Evolutionary conservation across 1,284 basidiomycete genomes (phyloP).

Genomic region (Puccinia hordei): DNA sequence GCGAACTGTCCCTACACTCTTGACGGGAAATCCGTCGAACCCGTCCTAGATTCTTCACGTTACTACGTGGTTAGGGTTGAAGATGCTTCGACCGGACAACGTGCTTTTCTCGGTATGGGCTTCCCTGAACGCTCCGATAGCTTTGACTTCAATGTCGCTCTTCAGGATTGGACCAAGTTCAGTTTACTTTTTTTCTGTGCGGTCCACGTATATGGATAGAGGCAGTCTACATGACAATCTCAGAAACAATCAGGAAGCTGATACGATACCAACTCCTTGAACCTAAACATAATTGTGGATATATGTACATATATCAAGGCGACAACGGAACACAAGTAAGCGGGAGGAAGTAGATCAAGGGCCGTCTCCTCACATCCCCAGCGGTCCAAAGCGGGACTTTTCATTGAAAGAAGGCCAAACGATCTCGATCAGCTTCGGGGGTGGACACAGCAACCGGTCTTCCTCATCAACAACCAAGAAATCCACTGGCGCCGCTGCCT

Average conservation of each 20-base stretch:
- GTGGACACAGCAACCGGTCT: constrained; percentile 57
- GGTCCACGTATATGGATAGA: background rate
- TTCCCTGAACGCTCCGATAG: constrained; percentile 87
- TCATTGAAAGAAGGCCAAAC: constrained; percentile 95
- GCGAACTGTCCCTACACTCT: constrained; percentile 86
- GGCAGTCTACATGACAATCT: background rate
- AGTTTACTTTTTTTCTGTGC: constrained; percentile 52
- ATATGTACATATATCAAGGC: background rate
- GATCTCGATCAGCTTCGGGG: constrained; percentile 86
- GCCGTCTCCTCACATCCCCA: constrained; percentile 62
- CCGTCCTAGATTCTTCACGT: constrained; percentile 90
- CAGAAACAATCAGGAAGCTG: background rate
- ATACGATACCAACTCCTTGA: constrained; percentile 52
- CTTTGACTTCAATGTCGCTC: constrained; percentile 91
- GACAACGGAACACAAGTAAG: constrained; percentile 1
- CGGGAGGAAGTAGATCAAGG: constrained; percentile 49
- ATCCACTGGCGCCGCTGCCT: background rate
- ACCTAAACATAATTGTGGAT: background rate
- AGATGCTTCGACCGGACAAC: constrained; percentile 70
- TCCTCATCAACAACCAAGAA: constrained; percentile 12
- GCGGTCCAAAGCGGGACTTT: constrained; percentile 88
- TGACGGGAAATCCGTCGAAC: constrained; percentile 78
- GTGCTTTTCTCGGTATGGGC: constrained; percentile 91
- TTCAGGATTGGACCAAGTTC: constrained; percentile 93
- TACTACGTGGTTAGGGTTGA: constrained; percentile 94